A percentile compares a stretch with the other conserved stretches of the same genome.
phyloP scores from a whole-genome alignment of 192 early-diverging fungal genomes.

The Gaertneriomyces sp. region DNA sequence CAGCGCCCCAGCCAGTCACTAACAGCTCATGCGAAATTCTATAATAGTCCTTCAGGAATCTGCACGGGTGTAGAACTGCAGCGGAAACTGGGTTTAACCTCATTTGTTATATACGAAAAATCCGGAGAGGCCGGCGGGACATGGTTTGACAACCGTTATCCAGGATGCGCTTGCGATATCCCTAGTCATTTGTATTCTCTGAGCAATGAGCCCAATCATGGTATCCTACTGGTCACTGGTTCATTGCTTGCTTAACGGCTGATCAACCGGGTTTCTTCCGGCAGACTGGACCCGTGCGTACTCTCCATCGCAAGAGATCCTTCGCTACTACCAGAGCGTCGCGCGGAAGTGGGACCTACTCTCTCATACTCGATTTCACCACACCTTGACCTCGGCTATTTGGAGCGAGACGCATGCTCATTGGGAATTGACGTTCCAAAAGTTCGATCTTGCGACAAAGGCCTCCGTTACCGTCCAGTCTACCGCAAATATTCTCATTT shows the following conservation, averaged over 20 bases:
- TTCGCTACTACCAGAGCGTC: conserved; percentile 38
- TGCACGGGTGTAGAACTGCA: conserved; percentile 49
- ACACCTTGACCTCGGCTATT: conserved; percentile 30
- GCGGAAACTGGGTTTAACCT: conserved; percentile 38
- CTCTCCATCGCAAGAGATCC: conserved; percentile 42
- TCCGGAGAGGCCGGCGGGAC: conserved; percentile 49
- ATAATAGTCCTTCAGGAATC: conserved; percentile 28
- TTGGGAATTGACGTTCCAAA: conserved; percentile 7
- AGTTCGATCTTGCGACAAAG: conserved; percentile 19
- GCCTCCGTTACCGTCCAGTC: conserved; percentile 12
- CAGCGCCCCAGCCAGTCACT: no score
- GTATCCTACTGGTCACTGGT: conserved; percentile 15
- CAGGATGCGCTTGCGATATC: conserved; percentile 55
- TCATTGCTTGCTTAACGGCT: no score
- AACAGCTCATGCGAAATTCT: no score
- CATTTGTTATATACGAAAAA: conserved; percentile 46
- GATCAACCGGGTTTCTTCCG: neutral
- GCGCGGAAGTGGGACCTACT: conserved; percentile 39
- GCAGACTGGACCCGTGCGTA: conserved; percentile 44
- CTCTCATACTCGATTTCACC: conserved; percentile 41
- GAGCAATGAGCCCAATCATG: conserved; percentile 44
- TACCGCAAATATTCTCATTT: conserved; percentile 41
- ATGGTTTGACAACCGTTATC: conserved; percentile 44
- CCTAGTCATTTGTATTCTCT: conserved; percentile 44
- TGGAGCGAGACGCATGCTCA: conserved; percentile 13